Conservation (phyloP, 2,329 filamentous ascomycete genomes). For the Alternaria viburni region DNA sequence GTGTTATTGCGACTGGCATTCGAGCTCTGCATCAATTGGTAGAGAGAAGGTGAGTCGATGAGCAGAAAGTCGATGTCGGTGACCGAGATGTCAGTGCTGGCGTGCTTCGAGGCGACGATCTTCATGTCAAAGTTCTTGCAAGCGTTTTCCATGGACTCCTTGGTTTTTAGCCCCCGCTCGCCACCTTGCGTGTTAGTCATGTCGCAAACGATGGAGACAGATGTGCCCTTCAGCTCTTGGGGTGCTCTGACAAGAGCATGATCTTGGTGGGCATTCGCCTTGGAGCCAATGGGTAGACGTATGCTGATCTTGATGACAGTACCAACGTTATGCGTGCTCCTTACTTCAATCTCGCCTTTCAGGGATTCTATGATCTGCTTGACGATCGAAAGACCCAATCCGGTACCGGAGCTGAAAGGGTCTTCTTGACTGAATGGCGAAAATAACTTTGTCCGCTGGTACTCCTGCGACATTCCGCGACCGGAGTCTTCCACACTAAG, state of each 20-base stretch:
- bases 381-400: constrained; percentile 45
- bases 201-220: constrained; percentile 31
- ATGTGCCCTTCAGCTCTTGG: constrained; percentile 21
- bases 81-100: constrained; percentile 17
- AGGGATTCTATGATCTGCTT: constrained; percentile 44
- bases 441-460: constrained; percentile 39
- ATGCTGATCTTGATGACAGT: constrained; percentile 35
- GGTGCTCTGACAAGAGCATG: constrained; percentile 21
- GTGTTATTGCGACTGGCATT: constrained; percentile 20
- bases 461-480: constrained; percentile 45
- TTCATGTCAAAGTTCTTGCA: constrained; percentile 35
- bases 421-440: constrained; percentile 47
- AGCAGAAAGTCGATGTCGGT: constrained; percentile 31
- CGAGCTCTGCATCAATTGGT: constrained; percentile 23
- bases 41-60: constrained; percentile 34
- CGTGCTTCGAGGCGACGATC: constrained; percentile 12
- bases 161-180: constrained; percentile 31
- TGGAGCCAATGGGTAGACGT: constrained; percentile 25
- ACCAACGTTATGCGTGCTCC: constrained; percentile 34
- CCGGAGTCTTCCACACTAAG: constrained; percentile 49
- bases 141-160: constrained; percentile 32
- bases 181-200: constrained; percentile 25
- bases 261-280: constrained; percentile 16
- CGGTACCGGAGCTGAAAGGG: constrained; percentile 41
- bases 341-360: constrained; percentile 41